Evolutionary conservation across 352 stramenopile species (phyloP), one percentile per base, ranked within the genome.

Genomic region (Blastocystis sp.): DNA sequence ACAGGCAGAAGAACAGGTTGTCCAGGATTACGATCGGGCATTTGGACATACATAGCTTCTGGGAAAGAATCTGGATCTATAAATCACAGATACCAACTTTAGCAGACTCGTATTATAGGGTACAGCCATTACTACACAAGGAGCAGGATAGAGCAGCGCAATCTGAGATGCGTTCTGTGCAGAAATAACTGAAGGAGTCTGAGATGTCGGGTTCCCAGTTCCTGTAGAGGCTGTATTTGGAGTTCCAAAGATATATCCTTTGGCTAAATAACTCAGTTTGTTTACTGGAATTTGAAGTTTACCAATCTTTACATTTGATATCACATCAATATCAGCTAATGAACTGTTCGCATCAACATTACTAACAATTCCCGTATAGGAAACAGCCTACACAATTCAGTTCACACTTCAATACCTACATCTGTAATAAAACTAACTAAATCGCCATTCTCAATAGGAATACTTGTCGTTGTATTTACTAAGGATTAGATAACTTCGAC

Each of bases 61-160:
- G 78, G 78, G 59, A 79, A 89, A 3, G 78, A 89, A 48, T 89
- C 66, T 19, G 78, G 78, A 56, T 89, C 78, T 89, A 89, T 48
- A 48, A 9, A 48, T 48, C 24, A 40, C 15, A 4, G 9, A 78
- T 17, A 33, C 0, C n/a, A 6, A 58, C 22, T 7, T 17, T 11
- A 24, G 3, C 17, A 1, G 27, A 89, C 78, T 79, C 30, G 78
- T 89, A n/a, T 79, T 76, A 44, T 89, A 79, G 0, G 78, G 78
- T 22, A 89, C 78, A 17, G 78, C 78, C 78, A 89, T 89, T 17
- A 89, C 78, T 24, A 89, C 78, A 44, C 78, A 89, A 9, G 78
- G 78, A 30, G 78, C 78, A 11, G 78, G 78, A 48, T 89, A 89
- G 5, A 89, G 37, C 19, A 89, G 33, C 30, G 78, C 78, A 40